Conservation (phyloP, 2,329 filamentous ascomycete species). For the Podosphaera xanthii region DNA sequence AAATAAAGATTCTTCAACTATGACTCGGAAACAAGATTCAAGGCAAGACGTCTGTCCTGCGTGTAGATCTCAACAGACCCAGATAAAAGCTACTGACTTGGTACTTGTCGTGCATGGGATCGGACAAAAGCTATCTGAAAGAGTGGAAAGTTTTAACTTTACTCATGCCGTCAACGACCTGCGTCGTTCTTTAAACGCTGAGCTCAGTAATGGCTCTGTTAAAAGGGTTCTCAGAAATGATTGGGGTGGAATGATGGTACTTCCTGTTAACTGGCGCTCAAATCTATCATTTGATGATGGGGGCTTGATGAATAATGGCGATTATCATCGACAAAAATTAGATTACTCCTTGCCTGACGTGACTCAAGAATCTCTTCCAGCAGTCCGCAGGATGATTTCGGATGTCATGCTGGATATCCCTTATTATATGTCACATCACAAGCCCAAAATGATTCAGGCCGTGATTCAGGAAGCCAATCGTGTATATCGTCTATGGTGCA, state of each 20-base stretch:
- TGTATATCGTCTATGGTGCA: slow-evolving; percentile 87
- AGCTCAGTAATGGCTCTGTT: slow-evolving; percentile 53
- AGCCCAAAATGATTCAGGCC: slow-evolving; percentile 79
- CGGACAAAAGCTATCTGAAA: slow-evolving; percentile 83
- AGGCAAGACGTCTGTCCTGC: slow-evolving; percentile 23
- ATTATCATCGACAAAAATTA: slow-evolving; percentile 32
- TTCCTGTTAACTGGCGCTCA: slow-evolving; percentile 86
- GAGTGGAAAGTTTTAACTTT: slow-evolving; percentile 91
- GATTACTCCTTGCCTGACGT: slow-evolving; percentile 63
- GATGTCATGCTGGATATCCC: slow-evolving; percentile 98
- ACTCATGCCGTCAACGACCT: slow-evolving; percentile 90
- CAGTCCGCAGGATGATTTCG: slow-evolving; percentile 79
- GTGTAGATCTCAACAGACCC: slow-evolving; percentile 38
- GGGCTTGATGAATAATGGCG: slow-evolving; percentile 32
- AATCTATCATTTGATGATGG: slow-evolving; percentile 72
- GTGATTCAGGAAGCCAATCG: slow-evolving; percentile 80
- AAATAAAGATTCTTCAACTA: slow-evolving; percentile 10
- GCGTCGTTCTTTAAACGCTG: slow-evolving; percentile 63
- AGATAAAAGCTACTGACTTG: slow-evolving; percentile 59
- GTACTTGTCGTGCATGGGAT: slow-evolving; percentile 88
- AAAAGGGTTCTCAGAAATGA: slow-evolving; percentile 49
- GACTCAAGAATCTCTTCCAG: slow-evolving; percentile 72
- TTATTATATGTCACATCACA: slow-evolving; percentile 92
- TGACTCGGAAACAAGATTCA: slow-evolving; percentile 5
- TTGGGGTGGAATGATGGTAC: slow-evolving; percentile 79